These are phyloP conservation scores for Psidium friedrichsthalianum DNA, from an alignment of 345 rosid species.

Conservation along the genomic window DNA sequence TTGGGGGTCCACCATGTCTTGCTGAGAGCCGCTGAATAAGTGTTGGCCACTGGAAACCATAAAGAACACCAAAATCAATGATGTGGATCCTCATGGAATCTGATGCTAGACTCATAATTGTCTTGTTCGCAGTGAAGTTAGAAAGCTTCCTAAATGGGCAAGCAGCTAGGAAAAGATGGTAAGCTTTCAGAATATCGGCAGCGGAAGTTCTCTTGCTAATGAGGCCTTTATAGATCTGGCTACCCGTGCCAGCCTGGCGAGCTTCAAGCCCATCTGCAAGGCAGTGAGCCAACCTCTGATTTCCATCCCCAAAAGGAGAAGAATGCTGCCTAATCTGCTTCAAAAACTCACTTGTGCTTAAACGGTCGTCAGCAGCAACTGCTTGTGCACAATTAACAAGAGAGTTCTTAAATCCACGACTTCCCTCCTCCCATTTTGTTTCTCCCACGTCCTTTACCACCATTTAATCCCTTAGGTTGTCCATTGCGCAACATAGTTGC, in stretches of 20 bases:
- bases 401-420: slow-evolving; percentile 81
- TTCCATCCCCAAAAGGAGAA: slow-evolving; percentile 75
- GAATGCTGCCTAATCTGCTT: slow-evolving; percentile 77
- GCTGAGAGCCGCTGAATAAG: slow-evolving; percentile 53
- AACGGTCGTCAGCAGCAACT: slow-evolving; percentile 58
- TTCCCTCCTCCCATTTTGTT: slow-evolving; percentile 45
- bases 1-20: slow-evolving; percentile 55
- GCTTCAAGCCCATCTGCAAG: slow-evolving; percentile 85
- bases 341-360: slow-evolving; percentile 55
- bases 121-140: slow-evolving; percentile 45
- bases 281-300: slow-evolving; percentile 77
- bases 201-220: slow-evolving; percentile 54
- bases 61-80: slow-evolving; percentile 83
- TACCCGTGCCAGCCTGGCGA: slow-evolving; percentile 64
- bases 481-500: slow-evolving; percentile 22
- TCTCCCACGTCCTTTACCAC: slow-evolving; percentile 36
- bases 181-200: slow-evolving; percentile 71
- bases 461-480: slow-evolving; percentile 27
- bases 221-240: slow-evolving; percentile 57
- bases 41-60: slow-evolving; percentile 96
- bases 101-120: slow-evolving; percentile 31
- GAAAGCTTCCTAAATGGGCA: slow-evolving; percentile 80
- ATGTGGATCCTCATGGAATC: slow-evolving; percentile 54
- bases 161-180: slow-evolving; percentile 56
- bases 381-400: slow-evolving; percentile 77